Base-by-base conservation (phyloP, 306 rosid genomes). In the Sophora flavescens region DNA sequence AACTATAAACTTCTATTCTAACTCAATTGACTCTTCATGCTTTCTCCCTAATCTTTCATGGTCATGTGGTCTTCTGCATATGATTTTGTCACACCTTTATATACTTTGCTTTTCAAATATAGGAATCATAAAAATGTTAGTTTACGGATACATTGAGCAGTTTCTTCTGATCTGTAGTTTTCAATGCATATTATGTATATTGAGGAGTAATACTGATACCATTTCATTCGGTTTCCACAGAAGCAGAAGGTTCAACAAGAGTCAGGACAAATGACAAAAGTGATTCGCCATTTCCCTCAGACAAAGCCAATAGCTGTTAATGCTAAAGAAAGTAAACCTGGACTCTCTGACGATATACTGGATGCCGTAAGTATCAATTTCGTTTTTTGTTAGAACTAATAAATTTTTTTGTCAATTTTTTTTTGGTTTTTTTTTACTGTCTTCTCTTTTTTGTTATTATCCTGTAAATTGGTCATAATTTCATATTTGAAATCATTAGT, bases 271-370 rank as follows among this genome's bases (percentile, higher is more conserved):
- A 82, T 80, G 41, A 59, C 52, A 1, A 84, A 86, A 78, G 87
- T 85, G 39, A 68, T 90, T 70, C 91, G 98, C 64, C 86, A 87
- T 63, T 91, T 91, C 75, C 87, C 77, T 77, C 96, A 91, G 70
- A 91, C 82, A 72, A 82, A 84, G 77, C 94, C 96, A 5, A 84
- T 90, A 45, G 76, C 82, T 42, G 77, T 77, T 68, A 52, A 36
- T 38, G 67, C 80, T 16, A 80, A 75, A 15, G 39, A 61, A 67
- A 76, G 35, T 69, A 87, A 88, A 85, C 72, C 81, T 68, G 70
- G 74, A 52, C 72, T 93, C 15, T 87, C 98, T 10, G 82, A 68
- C 47, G 92, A 86, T 81, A 1, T 83, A 68, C 76, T 94, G 42
- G 91, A 87, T 75, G 87, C 91, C 67, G 97, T 91, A 70, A 85